These are phyloP conservation scores for Fraxinus americana DNA, from an alignment of 257 asterid species.

Conservation along the genomic window DNA sequence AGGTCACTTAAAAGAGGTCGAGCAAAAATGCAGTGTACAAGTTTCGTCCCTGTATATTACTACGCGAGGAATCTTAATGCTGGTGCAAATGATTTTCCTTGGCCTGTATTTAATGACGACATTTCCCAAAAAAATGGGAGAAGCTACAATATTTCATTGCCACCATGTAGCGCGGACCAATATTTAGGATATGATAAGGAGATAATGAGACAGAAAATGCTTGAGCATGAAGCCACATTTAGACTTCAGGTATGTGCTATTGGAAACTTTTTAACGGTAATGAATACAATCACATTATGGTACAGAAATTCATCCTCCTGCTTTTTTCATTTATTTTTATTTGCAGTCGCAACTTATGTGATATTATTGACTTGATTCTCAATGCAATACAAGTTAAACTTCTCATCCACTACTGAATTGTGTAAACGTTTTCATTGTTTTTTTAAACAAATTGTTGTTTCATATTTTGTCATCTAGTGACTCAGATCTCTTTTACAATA, in stretches of 20 bases:
- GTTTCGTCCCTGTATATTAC: conserved; percentile 42
- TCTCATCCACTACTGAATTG: neutral
- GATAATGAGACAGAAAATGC: conserved; percentile 54
- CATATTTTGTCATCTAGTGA: neutral
- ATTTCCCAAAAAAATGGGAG: conserved; percentile 37
- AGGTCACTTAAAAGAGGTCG: conserved; percentile 33
- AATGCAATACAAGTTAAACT: neutral
- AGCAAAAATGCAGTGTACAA: conserved; percentile 56
- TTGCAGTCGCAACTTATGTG: neutral
- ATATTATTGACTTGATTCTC: neutral
- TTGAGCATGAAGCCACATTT: conserved; percentile 73
- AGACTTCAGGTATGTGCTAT: conserved; percentile 60
- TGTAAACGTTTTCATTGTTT: neutral
- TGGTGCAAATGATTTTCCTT: conserved; percentile 42
- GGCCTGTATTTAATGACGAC: conserved; percentile 37
- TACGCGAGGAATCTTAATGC: conserved; percentile 38
- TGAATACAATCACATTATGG: neutral
- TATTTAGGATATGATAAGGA: conserved; percentile 44
- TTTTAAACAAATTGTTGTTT: neutral
- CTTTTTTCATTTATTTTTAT: neutral
- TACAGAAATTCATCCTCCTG: neutral
- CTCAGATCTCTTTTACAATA: conserved; percentile 3
- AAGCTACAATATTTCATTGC: conserved; percentile 33
- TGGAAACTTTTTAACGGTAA: neutral
- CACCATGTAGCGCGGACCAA: conserved; percentile 28